Conservation (phyloP, 1,284 basidiomycete genomes). For the Baeospora myosura region DNA sequence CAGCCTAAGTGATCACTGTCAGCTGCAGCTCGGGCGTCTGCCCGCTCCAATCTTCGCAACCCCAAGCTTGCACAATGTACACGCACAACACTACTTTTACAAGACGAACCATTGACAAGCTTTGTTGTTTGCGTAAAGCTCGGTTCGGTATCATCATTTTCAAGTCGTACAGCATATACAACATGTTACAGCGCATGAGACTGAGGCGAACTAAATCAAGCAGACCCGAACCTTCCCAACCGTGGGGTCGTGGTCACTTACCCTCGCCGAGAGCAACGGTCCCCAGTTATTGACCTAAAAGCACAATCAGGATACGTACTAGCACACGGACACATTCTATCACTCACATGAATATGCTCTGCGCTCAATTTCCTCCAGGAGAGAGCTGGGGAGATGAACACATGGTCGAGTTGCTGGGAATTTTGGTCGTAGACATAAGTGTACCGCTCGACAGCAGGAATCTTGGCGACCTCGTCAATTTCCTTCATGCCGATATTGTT, state of each 20-base stretch:
- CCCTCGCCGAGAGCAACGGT: slow-evolving; percentile 29
- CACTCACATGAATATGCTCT: slow-evolving; percentile 47
- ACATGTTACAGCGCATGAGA: too few relatives aligned
- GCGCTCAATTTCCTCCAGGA: slow-evolving; percentile 32
- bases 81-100: too few relatives aligned
- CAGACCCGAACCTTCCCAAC: slow-evolving; percentile 45
- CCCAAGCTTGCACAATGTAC: too few relatives aligned
- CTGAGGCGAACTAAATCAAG: too few relatives aligned
- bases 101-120: too few relatives aligned
- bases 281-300: slow-evolving; percentile 45
- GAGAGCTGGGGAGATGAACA: slow-evolving; percentile 45
- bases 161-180: too few relatives aligned
- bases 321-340: background rate
- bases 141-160: too few relatives aligned
- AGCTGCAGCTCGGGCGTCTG: too few relatives aligned
- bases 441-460: slow-evolving; percentile 47
- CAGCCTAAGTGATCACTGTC: too few relatives aligned
- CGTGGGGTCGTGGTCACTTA: slow-evolving; percentile 56
- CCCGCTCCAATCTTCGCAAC: too few relatives aligned
- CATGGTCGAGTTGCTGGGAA: slow-evolving; percentile 51
- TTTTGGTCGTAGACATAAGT: slow-evolving; percentile 58
- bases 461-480: slow-evolving; percentile 41
- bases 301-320: background rate
- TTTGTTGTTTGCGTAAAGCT: too few relatives aligned
- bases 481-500: slow-evolving; percentile 36